Base-by-base conservation (phyloP, 2,329 filamentous ascomycete species). In the Penicillium sp. region DNA sequence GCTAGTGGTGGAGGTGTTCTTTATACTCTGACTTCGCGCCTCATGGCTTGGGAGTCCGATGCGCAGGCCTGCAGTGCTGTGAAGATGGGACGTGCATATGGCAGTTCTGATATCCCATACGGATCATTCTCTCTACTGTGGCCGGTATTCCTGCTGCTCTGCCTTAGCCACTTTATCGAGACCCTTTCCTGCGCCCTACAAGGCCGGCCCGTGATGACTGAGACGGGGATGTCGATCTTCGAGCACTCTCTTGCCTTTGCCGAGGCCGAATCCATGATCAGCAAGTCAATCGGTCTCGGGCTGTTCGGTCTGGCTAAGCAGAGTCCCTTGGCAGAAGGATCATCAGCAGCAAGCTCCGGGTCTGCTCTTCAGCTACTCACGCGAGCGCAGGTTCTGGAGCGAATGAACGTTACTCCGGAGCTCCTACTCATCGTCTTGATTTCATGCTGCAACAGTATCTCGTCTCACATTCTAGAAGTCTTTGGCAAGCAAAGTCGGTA, bases 221-320 rank as follows among this genome's bases (percentile, higher is more conserved):
- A 98, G 77, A 96, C 92, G 1, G 93, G 92, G 17, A 96, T 98
- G 91, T 96, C 93, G 0, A 85, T 97, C 2, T 96, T 98, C 69
- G 95, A 99, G 73, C 93, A 97, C 71, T 97, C 93, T 0, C 82
- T 99, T 8, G 94, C 94, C 2, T 99, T 98, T 78, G 92, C 94
- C 11, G 95, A 99, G 76, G 94, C 94, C 8, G 95, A 99, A 74
- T 89, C 91, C 34, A 90, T 93, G 64, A 88, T 97, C 48, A 88
- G 88, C 67, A 90, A 88, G 65, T 90, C 92, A 53, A 84, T 96
- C 14, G 89, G 89, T 12, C 86, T 92, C 75, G 87, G 88, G 0
- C 69, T 86, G 0, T 89, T 90, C 69, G 81, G 83, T 25, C 70
- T 80, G 64, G 72, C 83, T 57, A 81, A 81, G 74, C 58, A 73